Base-by-base conservation (phyloP, 306 rosid species). In the Geum urbanum region DNA sequence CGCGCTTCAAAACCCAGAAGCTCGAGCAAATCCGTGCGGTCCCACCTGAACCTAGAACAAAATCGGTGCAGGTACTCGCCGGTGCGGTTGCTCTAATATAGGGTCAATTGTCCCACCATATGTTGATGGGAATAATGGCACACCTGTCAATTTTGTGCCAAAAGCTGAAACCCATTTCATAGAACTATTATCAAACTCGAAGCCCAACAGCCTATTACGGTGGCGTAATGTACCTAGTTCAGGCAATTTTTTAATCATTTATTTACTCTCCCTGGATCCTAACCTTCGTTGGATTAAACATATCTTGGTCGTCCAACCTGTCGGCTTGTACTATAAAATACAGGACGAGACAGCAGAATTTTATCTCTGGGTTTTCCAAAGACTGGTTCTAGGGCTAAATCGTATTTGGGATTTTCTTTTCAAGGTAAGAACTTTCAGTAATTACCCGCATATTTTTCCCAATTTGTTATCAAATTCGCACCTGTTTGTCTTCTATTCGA, bases 291-390 rank as follows among this genome's bases (percentile, higher is more conserved):
- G 46, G 69, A 76, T 74, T 62, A 37, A 61, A 15, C 39, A 7
- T 0, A 77, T 76, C 79, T 14, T 78, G 71, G 57, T 82, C 88
- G 82, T 78, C 47, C 54, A 76, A 4, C 8, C 9, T 13, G 68
- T 66, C 67, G 76, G 77, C 43, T 19, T 62, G 24, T 46, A 40
- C 43, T 76, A 76, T 84, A 81, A 16, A 84, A 61, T 8, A 32
- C 53, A 48, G 24, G n/a, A 41, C 24, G 61, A 56, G n/a, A 24
- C 16, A 13, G 9, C 15, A 2, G 11, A 39, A 15, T 51, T 0
- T 14, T 7, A 3, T 35, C 16, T 10, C 13, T 1, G 5, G 7
- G 6, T 40, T 51, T 7, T 11, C 18, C 1, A 13, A 43, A 62
- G 54, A 43, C 37, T 32, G 37, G 50, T 54, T 16, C 16, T 69